Percentiles rank a stretch among this genome's conserved stretches.
Conservation (phyloP, 768 basidiomycete species). For the Suillus subluteus region DNA sequence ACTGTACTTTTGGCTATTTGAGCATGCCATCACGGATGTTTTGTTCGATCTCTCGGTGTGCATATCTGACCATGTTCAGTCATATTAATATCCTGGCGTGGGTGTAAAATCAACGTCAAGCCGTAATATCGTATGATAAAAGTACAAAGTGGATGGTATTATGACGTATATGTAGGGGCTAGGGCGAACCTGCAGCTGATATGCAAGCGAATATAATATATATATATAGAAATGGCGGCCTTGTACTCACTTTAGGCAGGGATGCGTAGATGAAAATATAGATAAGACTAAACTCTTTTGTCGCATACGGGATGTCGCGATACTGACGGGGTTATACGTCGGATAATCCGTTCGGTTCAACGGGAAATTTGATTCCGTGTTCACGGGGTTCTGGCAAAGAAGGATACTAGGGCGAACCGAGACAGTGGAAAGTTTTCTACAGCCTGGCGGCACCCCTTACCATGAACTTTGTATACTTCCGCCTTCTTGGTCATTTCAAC, state of each 20-base stretch:
- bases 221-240: conserved; percentile 1
- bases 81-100: conserved; percentile 7
- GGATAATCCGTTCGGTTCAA: conserved; percentile 6
- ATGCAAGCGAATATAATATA: background rate
- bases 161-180: background rate
- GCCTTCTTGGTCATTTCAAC: background rate
- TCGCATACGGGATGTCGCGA: background rate
- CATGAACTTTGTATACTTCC: background rate
- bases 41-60: background rate
- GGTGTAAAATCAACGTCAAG: background rate
- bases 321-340: background rate
- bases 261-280: background rate
- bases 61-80: conserved; percentile 8
- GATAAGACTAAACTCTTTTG: background rate
- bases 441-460: background rate
- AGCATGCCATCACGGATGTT: background rate
- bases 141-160: background rate
- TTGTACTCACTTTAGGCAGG: background rate
- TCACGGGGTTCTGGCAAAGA: conserved; percentile 1
- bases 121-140: background rate
- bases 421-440: background rate
- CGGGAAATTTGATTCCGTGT: background rate
- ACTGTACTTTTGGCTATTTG: conserved; percentile 2
- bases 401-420: background rate
- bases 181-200: background rate